phyloP scores from a whole-genome alignment of 2,329 filamentous ascomycete genomes.

The Dactylella cylindrospora region DNA sequence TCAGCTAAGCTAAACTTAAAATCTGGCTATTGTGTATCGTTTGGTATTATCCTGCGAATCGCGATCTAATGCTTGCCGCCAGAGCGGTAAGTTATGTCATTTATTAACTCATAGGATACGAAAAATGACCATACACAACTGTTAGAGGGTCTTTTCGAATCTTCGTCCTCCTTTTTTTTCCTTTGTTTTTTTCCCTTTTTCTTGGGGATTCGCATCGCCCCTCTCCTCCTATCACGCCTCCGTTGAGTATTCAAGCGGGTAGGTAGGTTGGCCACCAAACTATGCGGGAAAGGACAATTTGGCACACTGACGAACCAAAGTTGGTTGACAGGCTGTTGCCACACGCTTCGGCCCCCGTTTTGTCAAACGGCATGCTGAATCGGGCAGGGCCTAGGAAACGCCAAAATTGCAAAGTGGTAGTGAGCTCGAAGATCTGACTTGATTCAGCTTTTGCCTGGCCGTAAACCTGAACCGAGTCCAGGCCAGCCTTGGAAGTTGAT shows the following conservation, averaged over 20 bases:
- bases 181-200: no score
- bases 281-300: no score
- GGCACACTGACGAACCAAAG: conserved; percentile 20
- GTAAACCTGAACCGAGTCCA: conserved; percentile 19
- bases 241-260: no score
- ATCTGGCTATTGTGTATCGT: conserved; percentile 18
- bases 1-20: conserved; percentile 9
- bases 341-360: conserved; percentile 17
- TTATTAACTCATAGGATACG: no score
- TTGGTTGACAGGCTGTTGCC: conserved; percentile 2
- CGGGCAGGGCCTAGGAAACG: conserved; percentile 8
- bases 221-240: conserved; percentile 2
- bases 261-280: no score
- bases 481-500: not conserved
- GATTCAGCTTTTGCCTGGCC: conserved; percentile 11
- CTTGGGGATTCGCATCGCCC: conserved; percentile 12
- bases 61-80: conserved; percentile 36
- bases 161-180: no score
- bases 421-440: conserved; percentile 24
- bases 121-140: no score
- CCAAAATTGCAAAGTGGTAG: conserved; percentile 34
- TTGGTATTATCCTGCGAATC: conserved; percentile 31
- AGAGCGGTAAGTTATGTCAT: no score
- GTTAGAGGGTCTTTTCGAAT: no score
- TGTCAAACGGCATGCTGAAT: conserved; percentile 32